Percentiles rank a stretch among this genome's conserved stretches.
phyloP scores from a whole-genome alignment of 305 asterid genomes.

The Withania somnifera region DNA sequence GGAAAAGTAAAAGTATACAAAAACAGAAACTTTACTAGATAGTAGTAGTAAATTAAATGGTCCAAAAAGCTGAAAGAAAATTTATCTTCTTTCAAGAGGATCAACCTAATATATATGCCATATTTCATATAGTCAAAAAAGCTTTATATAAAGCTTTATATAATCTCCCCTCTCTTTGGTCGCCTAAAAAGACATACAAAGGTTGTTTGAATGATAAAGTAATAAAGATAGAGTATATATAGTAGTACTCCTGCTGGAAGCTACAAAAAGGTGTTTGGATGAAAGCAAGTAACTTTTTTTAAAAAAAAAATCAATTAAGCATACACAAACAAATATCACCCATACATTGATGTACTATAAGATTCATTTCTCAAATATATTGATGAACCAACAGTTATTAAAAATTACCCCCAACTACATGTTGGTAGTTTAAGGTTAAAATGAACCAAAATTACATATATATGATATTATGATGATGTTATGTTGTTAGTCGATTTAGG shows the following conservation, averaged over 20 bases:
- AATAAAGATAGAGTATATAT: not conserved
- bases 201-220: slow-evolving; percentile 36
- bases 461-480: not conserved
- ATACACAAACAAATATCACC: slow-evolving; percentile 1
- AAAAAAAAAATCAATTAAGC: not conserved
- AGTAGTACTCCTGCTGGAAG: slow-evolving; percentile 12
- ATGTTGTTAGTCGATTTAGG: not conserved
- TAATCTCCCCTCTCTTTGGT: slow-evolving; percentile 22
- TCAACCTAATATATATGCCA: not conserved
- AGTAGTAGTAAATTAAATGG: not conserved
- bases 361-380: not conserved
- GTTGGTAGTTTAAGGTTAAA: not conserved
- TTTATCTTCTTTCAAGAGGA: slow-evolving; percentile 7
- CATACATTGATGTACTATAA: not conserved
- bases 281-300: slow-evolving; percentile 12
- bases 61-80: not conserved
- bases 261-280: slow-evolving; percentile 39
- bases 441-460: not conserved
- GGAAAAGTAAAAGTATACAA: not conserved
- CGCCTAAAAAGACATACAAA: slow-evolving; percentile 68
- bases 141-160: too few species aligned
- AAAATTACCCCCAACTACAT: not conserved
- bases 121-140: slow-evolving; percentile 48
- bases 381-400: not conserved
- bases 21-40: slow-evolving; percentile 1